A percentile compares a stretch with the other conserved stretches of the same genome.
phyloP scores from a whole-genome alignment of 2,329 filamentous ascomycete genomes.

The Penicillium palitans region DNA sequence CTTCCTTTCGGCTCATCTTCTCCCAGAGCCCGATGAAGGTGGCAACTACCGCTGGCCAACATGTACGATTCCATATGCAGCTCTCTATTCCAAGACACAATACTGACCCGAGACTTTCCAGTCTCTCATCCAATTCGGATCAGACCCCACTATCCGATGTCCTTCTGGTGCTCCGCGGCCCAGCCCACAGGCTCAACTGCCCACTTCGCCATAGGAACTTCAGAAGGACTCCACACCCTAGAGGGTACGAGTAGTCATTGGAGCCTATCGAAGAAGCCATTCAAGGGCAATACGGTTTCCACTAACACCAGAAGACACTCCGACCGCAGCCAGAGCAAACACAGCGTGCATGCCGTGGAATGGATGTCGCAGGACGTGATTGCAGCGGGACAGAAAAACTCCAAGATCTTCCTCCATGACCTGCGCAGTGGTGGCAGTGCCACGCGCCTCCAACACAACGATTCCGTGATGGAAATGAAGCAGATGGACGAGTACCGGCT shows the following conservation, averaged over 20 bases:
- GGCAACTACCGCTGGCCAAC: conserved; percentile 36
- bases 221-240: conserved; percentile 38
- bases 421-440: conserved; percentile 35
- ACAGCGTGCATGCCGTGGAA: conserved; percentile 37
- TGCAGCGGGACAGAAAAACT: conserved; percentile 38
- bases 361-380: conserved; percentile 42
- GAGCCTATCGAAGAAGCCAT: conserved; percentile 30
- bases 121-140: conserved; percentile 32
- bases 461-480: conserved; percentile 37
- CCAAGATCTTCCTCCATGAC: conserved; percentile 38
- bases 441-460: conserved; percentile 36
- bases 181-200: conserved; percentile 33
- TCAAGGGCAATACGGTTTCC: background rate
- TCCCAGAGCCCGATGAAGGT: conserved; percentile 34
- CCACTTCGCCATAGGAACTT: conserved; percentile 42
- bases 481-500: conserved; percentile 39
- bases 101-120: background rate
- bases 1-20: conserved; percentile 33
- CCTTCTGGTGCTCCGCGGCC: conserved; percentile 41
- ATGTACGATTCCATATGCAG: conserved; percentile 21
- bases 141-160: conserved; percentile 22
- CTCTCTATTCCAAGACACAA: background rate
- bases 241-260: conserved; percentile 31
- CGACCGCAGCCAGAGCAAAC: background rate
- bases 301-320: background rate